A percentile compares a stretch with the other conserved stretches of the same genome.
Evolutionary conservation across 768 basidiomycete genomes (phyloP).

Genomic region (Auriscalpium vulgare): DNA sequence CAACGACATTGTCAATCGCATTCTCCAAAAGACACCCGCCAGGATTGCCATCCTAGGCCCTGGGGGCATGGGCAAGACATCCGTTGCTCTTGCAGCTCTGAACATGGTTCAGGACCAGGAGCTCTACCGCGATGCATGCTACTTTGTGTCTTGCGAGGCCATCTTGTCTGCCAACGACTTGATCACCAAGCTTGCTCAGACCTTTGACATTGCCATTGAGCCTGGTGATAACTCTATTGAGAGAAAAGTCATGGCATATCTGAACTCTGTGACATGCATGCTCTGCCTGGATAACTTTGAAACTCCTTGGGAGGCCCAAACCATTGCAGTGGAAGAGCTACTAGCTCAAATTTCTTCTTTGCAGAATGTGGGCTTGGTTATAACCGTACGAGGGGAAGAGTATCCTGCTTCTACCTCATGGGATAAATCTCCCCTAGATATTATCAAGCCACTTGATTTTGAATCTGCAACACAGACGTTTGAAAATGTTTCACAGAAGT

Average conservation of each 20-base stretch:
- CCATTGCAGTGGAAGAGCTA: background rate
- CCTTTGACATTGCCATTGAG: background rate
- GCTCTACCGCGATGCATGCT: background rate
- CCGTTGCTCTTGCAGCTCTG: constrained; percentile 2
- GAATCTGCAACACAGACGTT: background rate
- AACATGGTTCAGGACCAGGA: background rate
- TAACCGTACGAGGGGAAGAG: background rate
- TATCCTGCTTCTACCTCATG: background rate
- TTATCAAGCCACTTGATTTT: background rate
- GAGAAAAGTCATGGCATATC: background rate
- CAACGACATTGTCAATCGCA: background rate
- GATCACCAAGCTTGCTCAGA: background rate
- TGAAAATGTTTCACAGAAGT: background rate
- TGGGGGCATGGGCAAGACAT: constrained; percentile 11
- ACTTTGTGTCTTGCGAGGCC: constrained; percentile 4
- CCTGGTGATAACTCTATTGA: background rate
- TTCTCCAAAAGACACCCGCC: background rate
- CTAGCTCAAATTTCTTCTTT: background rate
- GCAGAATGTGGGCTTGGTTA: background rate
- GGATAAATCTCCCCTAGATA: background rate
- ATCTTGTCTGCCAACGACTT: background rate
- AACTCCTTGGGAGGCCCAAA: background rate
- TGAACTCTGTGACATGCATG: background rate
- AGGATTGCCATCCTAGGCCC: constrained; percentile 17
- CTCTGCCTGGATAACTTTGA: constrained; percentile 4